Base-by-base conservation (phyloP, 2,329 filamentous ascomycete genomes). In the Xenoacremonium recifei region DNA sequence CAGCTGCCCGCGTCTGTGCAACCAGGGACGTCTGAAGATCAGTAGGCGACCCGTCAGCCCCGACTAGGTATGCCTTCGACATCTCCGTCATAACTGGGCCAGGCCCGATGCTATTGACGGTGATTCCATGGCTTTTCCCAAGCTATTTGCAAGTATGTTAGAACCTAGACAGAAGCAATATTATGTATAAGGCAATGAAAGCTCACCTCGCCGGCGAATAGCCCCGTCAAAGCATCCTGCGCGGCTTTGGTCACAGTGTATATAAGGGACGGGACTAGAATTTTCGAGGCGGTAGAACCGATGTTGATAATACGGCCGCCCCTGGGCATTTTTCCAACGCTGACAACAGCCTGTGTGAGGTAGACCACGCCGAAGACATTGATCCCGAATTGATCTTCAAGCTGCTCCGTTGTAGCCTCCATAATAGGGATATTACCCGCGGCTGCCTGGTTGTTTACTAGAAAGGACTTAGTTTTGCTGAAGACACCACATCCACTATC, bases 101-200 rank as follows among this genome's bases (percentile, higher is more conserved):
- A 1, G 66, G 68, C 2, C 60, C 58, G 16, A 70, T 47, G 4
- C 64, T 64, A 42, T 70, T 71, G 44, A 70, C 58, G 1, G 66
- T 70, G 39, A 71, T 66, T 27, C 66, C 66, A 36, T 59, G 55
- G 30, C 51, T 57, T 3, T 44, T 42, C 9, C 64, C 64, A 30
- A 65, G 53, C 51, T 63, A 20, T 11, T 15, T 4, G 31, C 21
- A 11, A 40, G 18, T 17, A 19, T 13, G 13, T 27, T 7, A 27
- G 23, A 27, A n/a, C n/a, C n/a, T n/a, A n/a, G n/a, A 9, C 23
- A 27, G 23, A 27, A 27, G 13, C 7, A 13, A 13, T 7, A 9
- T 27, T 27, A 13, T 27, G 23, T 9, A 27, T 13, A 27, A 9
- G 23, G 23, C 35, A 16, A 15, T 10, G 9, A 20, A 21, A 17